Evolutionary conservation across 345 rosid species (phyloP).

Genomic region (Brassica carinata): DNA sequence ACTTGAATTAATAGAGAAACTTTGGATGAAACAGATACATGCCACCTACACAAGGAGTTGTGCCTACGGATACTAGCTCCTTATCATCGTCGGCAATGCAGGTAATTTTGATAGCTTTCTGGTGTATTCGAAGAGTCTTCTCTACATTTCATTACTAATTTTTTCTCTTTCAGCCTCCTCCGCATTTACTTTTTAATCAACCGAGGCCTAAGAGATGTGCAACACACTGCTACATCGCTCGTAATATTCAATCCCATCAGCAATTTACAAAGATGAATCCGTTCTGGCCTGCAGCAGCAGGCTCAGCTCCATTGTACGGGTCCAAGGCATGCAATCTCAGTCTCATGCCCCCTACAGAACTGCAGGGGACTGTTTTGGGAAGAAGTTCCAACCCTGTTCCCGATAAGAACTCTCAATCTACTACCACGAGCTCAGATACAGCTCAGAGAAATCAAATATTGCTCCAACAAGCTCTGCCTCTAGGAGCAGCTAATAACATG

Average conservation of each 20-base stretch:
- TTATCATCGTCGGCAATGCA: conserved; percentile 76
- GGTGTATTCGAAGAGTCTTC: neutral
- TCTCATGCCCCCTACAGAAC: conserved; percentile 72
- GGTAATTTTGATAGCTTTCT: conserved; percentile 43
- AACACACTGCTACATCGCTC: conserved; percentile 90
- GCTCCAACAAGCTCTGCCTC: conserved; percentile 81
- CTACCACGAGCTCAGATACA: conserved; percentile 58
- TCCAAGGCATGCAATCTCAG: conserved; percentile 75
- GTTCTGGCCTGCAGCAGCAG: conserved; percentile 87
- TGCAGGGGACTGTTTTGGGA: conserved; percentile 56
- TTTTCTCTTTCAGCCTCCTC: conserved; percentile 64
- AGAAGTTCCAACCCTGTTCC: conserved; percentile 53
- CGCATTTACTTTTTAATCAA: conserved; percentile 69
- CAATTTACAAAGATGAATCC: conserved; percentile 81
- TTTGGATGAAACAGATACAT: conserved; percentile 61
- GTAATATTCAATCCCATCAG: conserved; percentile 71
- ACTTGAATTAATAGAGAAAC: conserved; percentile 29
- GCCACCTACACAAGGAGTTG: conserved; percentile 87
- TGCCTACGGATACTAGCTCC: conserved; percentile 72
- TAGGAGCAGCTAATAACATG: conserved; percentile 73
- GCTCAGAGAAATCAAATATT: conserved; percentile 80
- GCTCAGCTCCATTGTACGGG: conserved; percentile 76
- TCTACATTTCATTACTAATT: neutral
- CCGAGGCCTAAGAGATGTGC: conserved; percentile 92
- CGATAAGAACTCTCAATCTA: conserved; percentile 62